phyloP scores from a whole-genome alignment of 1,284 basidiomycete species.

The Microbotryum intermedium region DNA sequence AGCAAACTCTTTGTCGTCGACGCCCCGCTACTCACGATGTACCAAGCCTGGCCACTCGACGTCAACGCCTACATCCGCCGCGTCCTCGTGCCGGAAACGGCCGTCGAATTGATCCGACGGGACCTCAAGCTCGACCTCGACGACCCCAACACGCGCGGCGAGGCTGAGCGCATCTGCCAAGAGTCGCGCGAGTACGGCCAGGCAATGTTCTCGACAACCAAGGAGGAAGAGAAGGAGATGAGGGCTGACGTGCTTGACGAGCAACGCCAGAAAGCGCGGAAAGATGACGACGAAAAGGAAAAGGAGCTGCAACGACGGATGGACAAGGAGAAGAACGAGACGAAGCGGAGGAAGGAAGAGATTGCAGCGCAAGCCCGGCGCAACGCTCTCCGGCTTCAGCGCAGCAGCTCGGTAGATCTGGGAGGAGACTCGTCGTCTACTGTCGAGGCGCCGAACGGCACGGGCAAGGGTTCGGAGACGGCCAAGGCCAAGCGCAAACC shows the following conservation, averaged over 20 bases:
- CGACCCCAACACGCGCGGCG: not conserved
- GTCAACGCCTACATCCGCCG: slow-evolving; percentile 28
- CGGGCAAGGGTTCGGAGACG: too few species aligned
- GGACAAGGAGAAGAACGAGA: not conserved
- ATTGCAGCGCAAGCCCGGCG: too few species aligned
- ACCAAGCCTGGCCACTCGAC: slow-evolving; percentile 11
- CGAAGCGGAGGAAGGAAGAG: not conserved
- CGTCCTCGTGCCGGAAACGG: slow-evolving; percentile 31
- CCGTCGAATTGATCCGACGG: slow-evolving; percentile 23
- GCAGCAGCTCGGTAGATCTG: too few species aligned
- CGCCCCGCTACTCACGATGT: slow-evolving; percentile 12
- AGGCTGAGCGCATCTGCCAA: slow-evolving; percentile 7
- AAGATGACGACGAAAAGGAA: slow-evolving; percentile 1
- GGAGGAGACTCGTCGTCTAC: too few species aligned
- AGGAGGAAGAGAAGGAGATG: not conserved
- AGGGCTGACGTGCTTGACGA: not conserved
- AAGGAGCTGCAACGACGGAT: not conserved
- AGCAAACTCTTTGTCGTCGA: slow-evolving; percentile 4
- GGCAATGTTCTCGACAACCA: slow-evolving; percentile 16
- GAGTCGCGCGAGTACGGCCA: slow-evolving; percentile 25
- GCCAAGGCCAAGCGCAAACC: too few species aligned
- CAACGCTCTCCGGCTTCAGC: too few species aligned
- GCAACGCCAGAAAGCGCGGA: not conserved
- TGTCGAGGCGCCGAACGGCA: too few species aligned
- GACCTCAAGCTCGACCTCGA: slow-evolving; percentile 8